Evolutionary conservation across 352 stramenopile genomes (phyloP), one percentile per base, ranked within the genome.

Genomic region (Pythium rishiriense): DNA sequence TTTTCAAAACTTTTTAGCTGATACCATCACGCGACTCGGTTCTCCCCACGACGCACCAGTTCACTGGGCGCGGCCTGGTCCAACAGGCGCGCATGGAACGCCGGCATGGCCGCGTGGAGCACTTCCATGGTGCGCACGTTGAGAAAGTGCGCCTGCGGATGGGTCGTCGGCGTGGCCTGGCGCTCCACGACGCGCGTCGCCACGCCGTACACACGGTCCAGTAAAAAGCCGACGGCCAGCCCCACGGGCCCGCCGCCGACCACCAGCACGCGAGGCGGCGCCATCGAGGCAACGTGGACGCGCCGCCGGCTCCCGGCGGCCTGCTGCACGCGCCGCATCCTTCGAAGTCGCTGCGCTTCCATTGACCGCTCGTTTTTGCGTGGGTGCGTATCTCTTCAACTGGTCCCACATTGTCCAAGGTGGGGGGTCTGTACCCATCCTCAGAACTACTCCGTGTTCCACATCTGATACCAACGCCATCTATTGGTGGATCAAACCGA

Each of bases 81-180:
- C 10, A 90, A 64, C 57, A 95, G 51, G 8, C 72, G 74, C 63
- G 93, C 76, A 62, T 96, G 87, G 50, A 94, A 90, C 42, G 45
- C 62, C 19, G 81, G 81, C 73, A 94, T 84, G n/a, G 81, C 64
- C 35, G 76, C 59, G 29, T 84, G 85, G 4, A 98, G 72, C 63
- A 98, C 88, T 62, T 98, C 95, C 91, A 98, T 98, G 1, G 88
- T 97, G 29, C 95, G 80, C 8, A 97, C 77, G 66, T 98, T 98
- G 33, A 98, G 82, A 75, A 98, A 98, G 70, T 98, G 95, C 53
- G 95, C 95, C 72, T 98, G 93, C 9, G 95, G 95, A 70, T 98
- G 95, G 22, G 70, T 83, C 51, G 86, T 95, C 19, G 83, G 81
- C 61, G 77, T 73, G 37, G 66, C 62, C 51, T 95, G 83, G 24